Evolutionary conservation across 169 alveolate genomes (phyloP), one percentile per base, ranked within the genome.

Genomic region (Miamiensis avidus): DNA sequence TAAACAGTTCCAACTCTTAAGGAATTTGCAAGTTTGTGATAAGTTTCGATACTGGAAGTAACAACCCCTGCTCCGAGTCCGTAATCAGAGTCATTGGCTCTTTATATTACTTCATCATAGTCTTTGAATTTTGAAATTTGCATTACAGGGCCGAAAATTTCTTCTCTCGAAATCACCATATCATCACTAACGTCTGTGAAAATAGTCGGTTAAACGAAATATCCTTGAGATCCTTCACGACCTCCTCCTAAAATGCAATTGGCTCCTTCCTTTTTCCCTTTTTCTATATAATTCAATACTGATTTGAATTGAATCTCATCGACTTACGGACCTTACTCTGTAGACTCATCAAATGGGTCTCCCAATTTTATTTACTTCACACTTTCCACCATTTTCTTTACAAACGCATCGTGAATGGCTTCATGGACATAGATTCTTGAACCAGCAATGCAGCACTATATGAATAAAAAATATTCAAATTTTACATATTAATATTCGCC

Each of bases 61-160:
- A 93, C 89, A 31, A 95, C 91, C 65, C 94, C 97, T 34, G 98
- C 98, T 15, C 95, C 98, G 11, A 97, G 94, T 1, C 99, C 99
- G 89, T 93, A 95, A 69, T 82, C 76, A 33, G 97, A 87, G 29
- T 91, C 91, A 87, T 97, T 97, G 11, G 98, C 98, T 75, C 96
- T 82, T 28, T 75, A 74, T 31, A 96, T 91, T 0, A 92, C 98
- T 81, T 95, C 96, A 94, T 96, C 97, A 31, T 89, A 85, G 81
- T 83, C 82, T 73, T 88, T 90, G 34, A 75, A 75, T 69, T 93
- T 89, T 1, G 91, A 87, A 31, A 93, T 83, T 20, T 82, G 82
- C 83, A 95, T 88, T 27, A 94, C 98, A 69, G 97, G 97, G 1
- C 98, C 99, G 78, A 97, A 97, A 75, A 96, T 97, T 85, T 97